Evolutionary conservation across 1,139 yeast species (phyloP).

Genomic region (Diutina ranongensis): DNA sequence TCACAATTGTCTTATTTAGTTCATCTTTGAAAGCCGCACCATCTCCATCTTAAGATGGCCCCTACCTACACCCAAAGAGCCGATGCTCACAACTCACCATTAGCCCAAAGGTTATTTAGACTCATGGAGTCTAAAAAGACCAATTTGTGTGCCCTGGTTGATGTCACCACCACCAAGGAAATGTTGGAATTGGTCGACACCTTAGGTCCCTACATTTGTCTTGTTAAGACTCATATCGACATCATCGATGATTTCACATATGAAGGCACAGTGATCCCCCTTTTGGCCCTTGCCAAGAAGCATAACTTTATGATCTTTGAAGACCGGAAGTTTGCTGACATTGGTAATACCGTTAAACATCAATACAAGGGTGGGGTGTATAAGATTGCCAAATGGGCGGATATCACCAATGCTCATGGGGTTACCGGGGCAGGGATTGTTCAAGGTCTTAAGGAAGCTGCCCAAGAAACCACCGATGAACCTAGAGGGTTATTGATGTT

Average conservation of each 20-base stretch:
- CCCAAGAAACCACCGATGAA: constrained; percentile 47
- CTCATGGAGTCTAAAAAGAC: constrained; percentile 75
- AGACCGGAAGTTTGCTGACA: constrained; percentile 87
- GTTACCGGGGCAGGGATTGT: constrained; percentile 95
- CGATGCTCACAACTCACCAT: constrained; percentile 55
- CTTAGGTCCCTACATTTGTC: constrained; percentile 84
- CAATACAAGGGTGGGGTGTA: constrained; percentile 89
- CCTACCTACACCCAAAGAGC: constrained; percentile 61
- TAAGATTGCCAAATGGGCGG: constrained; percentile 88
- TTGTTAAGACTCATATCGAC: constrained; percentile 92
- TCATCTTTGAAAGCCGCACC: neutral
- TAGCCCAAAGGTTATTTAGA: constrained; percentile 62
- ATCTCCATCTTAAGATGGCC: constrained; percentile 10
- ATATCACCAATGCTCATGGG: constrained; percentile 95
- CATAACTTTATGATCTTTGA: constrained; percentile 12
- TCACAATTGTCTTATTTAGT: too few species aligned
- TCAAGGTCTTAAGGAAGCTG: constrained; percentile 76
- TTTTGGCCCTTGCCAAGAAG: constrained; percentile 23
- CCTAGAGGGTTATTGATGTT: constrained; percentile 90
- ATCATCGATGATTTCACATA: constrained; percentile 79
- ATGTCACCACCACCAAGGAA: constrained; percentile 70
- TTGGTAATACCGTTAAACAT: constrained; percentile 94
- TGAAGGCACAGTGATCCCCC: constrained; percentile 67
- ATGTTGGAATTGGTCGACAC: constrained; percentile 60
- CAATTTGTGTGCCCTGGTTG: constrained; percentile 94